Conservation (phyloP, 2,329 filamentous ascomycete species). For the Salinomyces thailandicus region DNA sequence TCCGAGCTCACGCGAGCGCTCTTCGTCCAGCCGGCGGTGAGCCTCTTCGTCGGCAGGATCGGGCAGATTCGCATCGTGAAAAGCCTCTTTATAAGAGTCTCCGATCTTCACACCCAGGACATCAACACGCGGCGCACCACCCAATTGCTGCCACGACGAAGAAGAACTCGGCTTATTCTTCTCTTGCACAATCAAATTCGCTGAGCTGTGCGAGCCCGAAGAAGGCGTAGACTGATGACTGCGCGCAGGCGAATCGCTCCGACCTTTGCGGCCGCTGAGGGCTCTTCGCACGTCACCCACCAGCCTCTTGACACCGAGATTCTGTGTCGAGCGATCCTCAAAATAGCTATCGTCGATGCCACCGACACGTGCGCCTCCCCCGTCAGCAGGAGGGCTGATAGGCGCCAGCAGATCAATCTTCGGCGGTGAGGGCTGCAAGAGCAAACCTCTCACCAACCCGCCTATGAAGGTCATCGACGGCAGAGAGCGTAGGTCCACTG, state of each 20-base stretch:
- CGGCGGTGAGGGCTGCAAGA: conserved; percentile 72
- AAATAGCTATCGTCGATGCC: conserved; percentile 8
- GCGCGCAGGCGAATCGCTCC: conserved; percentile 6
- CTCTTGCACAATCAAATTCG: neutral
- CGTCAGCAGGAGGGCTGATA: conserved; percentile 44
- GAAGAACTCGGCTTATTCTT: neutral
- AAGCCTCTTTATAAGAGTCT: conserved; percentile 18
- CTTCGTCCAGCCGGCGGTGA: neutral
- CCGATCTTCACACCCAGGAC: conserved; percentile 49
- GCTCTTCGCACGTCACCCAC: conserved; percentile 78
- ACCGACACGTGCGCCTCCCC: conserved; percentile 1
- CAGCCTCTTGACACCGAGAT: conserved; percentile 71
- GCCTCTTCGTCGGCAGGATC: conserved; percentile 57
- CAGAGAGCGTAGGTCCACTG: conserved; percentile 29
- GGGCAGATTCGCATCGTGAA: conserved; percentile 37
- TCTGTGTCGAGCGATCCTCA: conserved; percentile 25
- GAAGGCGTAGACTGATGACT: conserved; percentile 14
- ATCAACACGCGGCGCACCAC: conserved; percentile 39
- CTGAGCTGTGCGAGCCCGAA: conserved; percentile 7
- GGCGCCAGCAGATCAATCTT: conserved; percentile 52
- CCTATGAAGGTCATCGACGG: conserved; percentile 62
- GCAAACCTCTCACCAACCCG: conserved; percentile 74
- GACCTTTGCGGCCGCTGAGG: conserved; percentile 46
- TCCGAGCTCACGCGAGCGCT: neutral
- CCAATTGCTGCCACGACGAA: conserved; percentile 18